Percentiles rank a stretch among this genome's conserved stretches.
Conservation (phyloP, 2,329 filamentous ascomycete species). For the Colletotrichum siamense region DNA sequence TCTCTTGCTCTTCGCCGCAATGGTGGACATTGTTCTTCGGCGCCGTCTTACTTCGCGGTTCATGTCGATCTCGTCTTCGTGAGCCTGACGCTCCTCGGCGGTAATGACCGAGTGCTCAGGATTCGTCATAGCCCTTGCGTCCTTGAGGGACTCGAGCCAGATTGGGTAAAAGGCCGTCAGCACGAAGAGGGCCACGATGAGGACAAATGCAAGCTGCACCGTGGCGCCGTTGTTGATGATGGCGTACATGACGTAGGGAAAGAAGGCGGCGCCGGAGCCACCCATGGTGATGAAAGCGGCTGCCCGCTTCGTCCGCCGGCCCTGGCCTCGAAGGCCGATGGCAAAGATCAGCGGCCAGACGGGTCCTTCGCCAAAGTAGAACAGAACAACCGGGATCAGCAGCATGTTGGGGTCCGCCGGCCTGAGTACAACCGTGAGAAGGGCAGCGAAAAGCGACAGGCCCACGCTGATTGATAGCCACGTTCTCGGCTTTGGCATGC, state of each 20-base stretch:
- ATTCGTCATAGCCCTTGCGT: conserved; percentile 52
- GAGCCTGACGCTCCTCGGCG: conserved; percentile 10
- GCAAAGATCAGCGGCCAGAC: conserved; percentile 85
- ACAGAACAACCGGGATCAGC: conserved; percentile 68
- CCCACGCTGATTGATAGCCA: conserved; percentile 68
- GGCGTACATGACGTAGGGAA: conserved; percentile 76
- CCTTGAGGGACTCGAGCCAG: conserved; percentile 51
- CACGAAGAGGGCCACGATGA: conserved; percentile 62
- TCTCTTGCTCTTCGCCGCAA: conserved; percentile 9
- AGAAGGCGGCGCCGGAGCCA: conserved; percentile 74
- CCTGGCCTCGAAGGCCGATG: conserved; percentile 79
- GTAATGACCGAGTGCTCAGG: conserved; percentile 24
- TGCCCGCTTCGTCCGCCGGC: conserved; percentile 79
- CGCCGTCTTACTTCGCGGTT: conserved; percentile 6
- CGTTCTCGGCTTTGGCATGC: conserved; percentile 69
- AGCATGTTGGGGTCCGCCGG: conserved; percentile 53
- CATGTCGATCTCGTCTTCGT: conserved; percentile 13
- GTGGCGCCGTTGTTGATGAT: conserved; percentile 65
- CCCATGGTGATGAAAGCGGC: conserved; percentile 80
- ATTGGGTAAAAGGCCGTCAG: conserved; percentile 53
- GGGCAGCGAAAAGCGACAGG: conserved; percentile 63
- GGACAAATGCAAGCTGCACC: conserved; percentile 68
- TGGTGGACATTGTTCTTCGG: background rate
- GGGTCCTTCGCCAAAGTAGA: conserved; percentile 83
- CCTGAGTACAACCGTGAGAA: conserved; percentile 52